Percentiles rank a stretch among this genome's conserved stretches.
Evolutionary conservation across 257 asterid genomes (phyloP).

Genomic region (Fraxinus pennsylvanica): DNA sequence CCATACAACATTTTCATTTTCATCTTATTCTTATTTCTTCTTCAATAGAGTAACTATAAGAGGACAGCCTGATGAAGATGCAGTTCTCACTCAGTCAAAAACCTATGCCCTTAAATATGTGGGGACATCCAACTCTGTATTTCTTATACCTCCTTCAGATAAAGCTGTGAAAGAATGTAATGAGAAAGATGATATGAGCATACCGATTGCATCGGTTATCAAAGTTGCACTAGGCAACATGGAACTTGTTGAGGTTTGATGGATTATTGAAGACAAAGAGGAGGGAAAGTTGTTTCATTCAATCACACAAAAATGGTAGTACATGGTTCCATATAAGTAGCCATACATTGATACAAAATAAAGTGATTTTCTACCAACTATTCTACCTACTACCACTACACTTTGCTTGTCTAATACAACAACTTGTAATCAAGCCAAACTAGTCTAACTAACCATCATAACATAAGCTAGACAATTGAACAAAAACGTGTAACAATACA

Average conservation of each 20-base stretch:
- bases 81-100: constrained; percentile 80
- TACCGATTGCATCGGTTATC: constrained; percentile 58
- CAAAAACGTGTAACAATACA: no score
- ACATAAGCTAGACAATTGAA: no score
- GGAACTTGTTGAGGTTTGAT: constrained; percentile 72
- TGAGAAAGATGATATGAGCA: constrained; percentile 36
- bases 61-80: constrained; percentile 91
- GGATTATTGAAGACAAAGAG: no score
- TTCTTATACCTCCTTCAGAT: constrained; percentile 74
- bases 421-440: no score
- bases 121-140: constrained; percentile 86
- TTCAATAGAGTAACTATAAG: constrained; percentile 70
- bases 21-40: constrained; percentile 13
- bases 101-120: constrained; percentile 89
- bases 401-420: no score
- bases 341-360: no score
- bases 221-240: constrained; percentile 77
- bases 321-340: no score
- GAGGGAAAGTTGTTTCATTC: no score
- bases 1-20: constrained; percentile 13
- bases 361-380: no score
- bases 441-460: no score
- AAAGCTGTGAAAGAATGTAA: constrained; percentile 27
- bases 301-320: no score
- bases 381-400: no score